Base-by-base conservation (phyloP, 495 filamentous ascomycete species). In the Xylaria sp. region DNA sequence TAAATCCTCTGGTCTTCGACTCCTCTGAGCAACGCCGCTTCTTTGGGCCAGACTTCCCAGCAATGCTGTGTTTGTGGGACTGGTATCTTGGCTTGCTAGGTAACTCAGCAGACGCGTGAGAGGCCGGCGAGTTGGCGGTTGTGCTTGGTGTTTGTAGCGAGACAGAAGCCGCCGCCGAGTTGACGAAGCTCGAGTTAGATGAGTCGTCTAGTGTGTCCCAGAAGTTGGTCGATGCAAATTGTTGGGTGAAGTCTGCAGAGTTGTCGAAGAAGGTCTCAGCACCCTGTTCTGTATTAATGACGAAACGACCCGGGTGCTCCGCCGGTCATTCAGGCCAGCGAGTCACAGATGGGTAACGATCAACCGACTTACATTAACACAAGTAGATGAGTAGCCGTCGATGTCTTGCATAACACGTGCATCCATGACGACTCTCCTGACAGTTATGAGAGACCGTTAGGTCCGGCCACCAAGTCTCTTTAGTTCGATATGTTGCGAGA, bases 341-440 rank as follows among this genome's bases (percentile, higher is more conserved):
- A 29, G 37, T 43, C 68, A 33, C 69, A 67, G 67, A 55, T 55
- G 65, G 55, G 53, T 52, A 31, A 33, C 55, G 63, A 66, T 72
- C 74, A 76, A 70, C 75, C 72, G 70, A 76, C 73, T 76, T 73
- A 71, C 69, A 41, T 66, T 71, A 64, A 66, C 69, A 50, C 69
- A 71, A 8, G 68, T 44, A 41, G 69, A 59, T 67, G 77, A 75
- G 73, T 77, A 77, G 73, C 75, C 75, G 75, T 79, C 77, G 63
- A 77, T 79, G 75, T 79, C 77, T 73, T 79, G 77, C 75, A 79
- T 79, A 73, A 74, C 75, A 79, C 77, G 72, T 79, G 77, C 70
- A 76, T 79, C 77, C 77, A 79, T 79, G 77, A 79, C 77, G 77
- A 77, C 73, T 73, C 72, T 72, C 75, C 73, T 72, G 59, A 63